Base-by-base conservation (phyloP, 2,329 filamentous ascomycete genomes). In the Cercospora citrullina region DNA sequence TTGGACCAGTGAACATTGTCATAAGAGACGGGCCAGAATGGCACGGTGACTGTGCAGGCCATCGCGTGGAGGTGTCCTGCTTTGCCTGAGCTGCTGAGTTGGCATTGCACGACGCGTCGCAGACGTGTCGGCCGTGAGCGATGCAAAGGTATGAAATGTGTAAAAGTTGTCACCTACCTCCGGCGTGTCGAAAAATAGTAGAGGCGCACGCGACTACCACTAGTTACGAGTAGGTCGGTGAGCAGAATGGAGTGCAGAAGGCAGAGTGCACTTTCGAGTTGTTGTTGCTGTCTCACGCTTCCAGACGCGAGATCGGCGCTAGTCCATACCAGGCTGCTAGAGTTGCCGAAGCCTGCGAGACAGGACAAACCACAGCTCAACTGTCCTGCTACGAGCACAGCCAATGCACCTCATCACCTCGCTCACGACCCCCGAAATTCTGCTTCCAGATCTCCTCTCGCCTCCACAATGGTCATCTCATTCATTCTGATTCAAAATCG, bases 401-500 rank as follows among this genome's bases (percentile, higher is more conserved):
- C 48, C 48, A 55, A 55, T 30, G 48, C 23, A 28, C 48, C 14
- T 55, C 48, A 16, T 23, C 21, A 10, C 16, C 9, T 8, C 48
- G 26, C 48, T 16, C 48, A 4, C 23, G 6, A 18, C 1, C 26
- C 45, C 53, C 30, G 28, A 5, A 45, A 21, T 30, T 9, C 36
- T 23, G 26, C 28, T 16, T 39, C 18, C 23, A 28, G n/a, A 39
- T 18, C 21, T 6, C 4, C 7, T 12, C 36, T n/a, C 30, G 26
- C 18, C 9, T 51, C n/a, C 71, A 80, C 72, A 14, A 85, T 85
- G 83, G 83, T 95, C 79, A 87, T 96, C 75, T 96, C 92, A 64
- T 96, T 96, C 77, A 94, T 96, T 73, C 84, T 96, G 72, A 94
- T 96, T 65, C 92, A 96, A 78, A 96, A 96, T 79, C 88, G 92